Evolutionary conservation across 75 land plant genomes (phyloP), one percentile per base, ranked within the genome.

Genomic region (Azolla pinnata): DNA sequence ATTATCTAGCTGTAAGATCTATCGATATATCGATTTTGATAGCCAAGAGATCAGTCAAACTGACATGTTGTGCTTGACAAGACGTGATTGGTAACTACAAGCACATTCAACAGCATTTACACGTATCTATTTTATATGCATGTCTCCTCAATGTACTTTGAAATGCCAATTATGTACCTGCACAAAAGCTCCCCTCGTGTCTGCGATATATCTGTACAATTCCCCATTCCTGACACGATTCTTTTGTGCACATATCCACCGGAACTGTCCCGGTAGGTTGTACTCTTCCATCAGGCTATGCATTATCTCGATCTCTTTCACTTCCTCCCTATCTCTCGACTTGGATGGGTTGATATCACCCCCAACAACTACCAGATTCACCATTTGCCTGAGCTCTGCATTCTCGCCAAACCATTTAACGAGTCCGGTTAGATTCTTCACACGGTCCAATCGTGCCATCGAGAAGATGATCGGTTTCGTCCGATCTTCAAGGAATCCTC

Each of bases 391-490:
- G 18, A 83, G 44, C 42, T 61, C 34, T 5, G 40, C 2, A 60
- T 68, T 73, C 73, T 81, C 73, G 18, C 58, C 86, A 70, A 64
- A 83, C 72, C 52, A 66, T 31, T 83, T 84, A 32, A 83, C 84
- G 9, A 83, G 72, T 14, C 86, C 86, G 3, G 77, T 73, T 30
- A 83, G 66, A 59, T 83, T 83, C 55, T 83, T 83, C 48, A 83
- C 80, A 3, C 76, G 47, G 63, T 83, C 86, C 2, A 83, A 74
- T 20, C 86, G 75, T 18, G 86, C 86, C 86, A 83, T 83, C 7
- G 84, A 77, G 59, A 83, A 83, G 42, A 83, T 73, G 16, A 83
- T 81, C 9, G 86, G 86, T 54, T 83, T 83, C n/a, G 50, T 65
- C 9, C 57, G 59, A 60, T 83, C 77, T 21, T 45, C 71, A 51